A percentile compares a stretch with the other conserved stretches of the same genome.
Evolutionary conservation across 2,329 filamentous ascomycete species (phyloP).

Genomic region (Chaetoscypha palmicola): DNA sequence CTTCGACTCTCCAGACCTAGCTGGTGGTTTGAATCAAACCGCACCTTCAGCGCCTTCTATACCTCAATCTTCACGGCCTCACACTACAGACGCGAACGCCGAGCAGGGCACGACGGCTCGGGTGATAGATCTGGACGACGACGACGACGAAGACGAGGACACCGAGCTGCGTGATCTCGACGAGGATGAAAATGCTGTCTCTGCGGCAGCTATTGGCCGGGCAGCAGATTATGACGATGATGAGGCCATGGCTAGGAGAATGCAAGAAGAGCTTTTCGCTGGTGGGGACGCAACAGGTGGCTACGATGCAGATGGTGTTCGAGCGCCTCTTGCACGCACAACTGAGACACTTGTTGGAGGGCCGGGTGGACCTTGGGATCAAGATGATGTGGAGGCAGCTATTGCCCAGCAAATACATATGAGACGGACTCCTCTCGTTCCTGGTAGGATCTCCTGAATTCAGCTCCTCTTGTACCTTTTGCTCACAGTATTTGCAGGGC

Average conservation of each 20-base stretch:
- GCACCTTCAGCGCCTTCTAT: conserved; percentile 24
- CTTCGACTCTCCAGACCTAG: conserved; percentile 79
- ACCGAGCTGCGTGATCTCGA: conserved; percentile 34
- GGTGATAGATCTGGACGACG: conserved; percentile 72
- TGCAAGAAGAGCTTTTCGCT: conserved; percentile 88
- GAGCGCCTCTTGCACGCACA: conserved; percentile 84
- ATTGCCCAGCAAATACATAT: conserved; percentile 28
- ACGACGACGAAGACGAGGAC: conserved; percentile 47
- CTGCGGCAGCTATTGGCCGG: conserved; percentile 34
- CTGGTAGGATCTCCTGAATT: no score
- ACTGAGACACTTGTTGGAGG: conserved; percentile 87
- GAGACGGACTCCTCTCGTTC: conserved; percentile 27
- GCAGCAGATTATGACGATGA: conserved; percentile 72
- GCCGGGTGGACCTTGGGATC: conserved; percentile 42
- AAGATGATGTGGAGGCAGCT: conserved; percentile 34
- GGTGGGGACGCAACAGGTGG: conserved; percentile 38
- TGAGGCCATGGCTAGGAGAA: conserved; percentile 79
- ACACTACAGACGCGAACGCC: conserved; percentile 16
- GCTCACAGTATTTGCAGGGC: conserved; percentile 17
- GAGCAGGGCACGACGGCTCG: conserved; percentile 48
- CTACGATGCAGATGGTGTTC: conserved; percentile 54
- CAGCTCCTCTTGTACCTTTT: conserved; percentile 8
- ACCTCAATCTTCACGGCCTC: conserved; percentile 26
- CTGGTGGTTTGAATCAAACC: conserved; percentile 18
- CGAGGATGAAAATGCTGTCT: conserved; percentile 29